Evolutionary conservation across 2,329 filamentous ascomycete species (phyloP).

Genomic region (Cercospora nicotianae): DNA sequence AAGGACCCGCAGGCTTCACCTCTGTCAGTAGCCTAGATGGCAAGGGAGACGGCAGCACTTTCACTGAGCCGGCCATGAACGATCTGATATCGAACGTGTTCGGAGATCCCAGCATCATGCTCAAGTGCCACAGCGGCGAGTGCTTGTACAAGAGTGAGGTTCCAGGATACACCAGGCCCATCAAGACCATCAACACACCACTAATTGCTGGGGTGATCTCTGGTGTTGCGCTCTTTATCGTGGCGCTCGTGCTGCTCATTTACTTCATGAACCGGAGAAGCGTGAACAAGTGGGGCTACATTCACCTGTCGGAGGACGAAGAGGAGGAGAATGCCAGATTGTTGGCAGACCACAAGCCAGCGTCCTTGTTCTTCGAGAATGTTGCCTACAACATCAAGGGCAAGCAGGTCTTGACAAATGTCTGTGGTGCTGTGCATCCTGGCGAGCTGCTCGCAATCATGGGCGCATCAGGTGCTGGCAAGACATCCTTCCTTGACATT

Average conservation of each 20-base stretch:
- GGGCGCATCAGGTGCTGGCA: constrained; percentile 95
- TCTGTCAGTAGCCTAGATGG: constrained; percentile 59
- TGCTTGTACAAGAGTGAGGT: constrained; percentile 92
- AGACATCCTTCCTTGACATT: constrained; percentile 96
- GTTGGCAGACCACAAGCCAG: constrained; percentile 88
- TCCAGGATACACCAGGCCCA: constrained; percentile 81
- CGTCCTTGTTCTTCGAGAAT: constrained; percentile 82
- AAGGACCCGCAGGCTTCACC: constrained; percentile 82
- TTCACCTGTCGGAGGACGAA: constrained; percentile 77
- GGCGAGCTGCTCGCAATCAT: constrained; percentile 98
- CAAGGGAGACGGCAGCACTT: constrained; percentile 72
- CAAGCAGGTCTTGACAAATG: constrained; percentile 76
- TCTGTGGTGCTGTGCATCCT: constrained; percentile 84
- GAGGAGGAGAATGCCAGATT: constrained; percentile 82
- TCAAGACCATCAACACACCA: constrained; percentile 95
- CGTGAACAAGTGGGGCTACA: constrained; percentile 62
- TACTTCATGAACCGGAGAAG: constrained; percentile 86
- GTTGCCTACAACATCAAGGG: constrained; percentile 85
- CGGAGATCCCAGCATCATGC: constrained; percentile 82
- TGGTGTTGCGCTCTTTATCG: constrained; percentile 78
- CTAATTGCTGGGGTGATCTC: constrained; percentile 93
- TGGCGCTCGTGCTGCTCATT: constrained; percentile 76
- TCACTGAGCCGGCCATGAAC: constrained; percentile 91
- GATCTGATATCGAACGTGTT: constrained; percentile 84
- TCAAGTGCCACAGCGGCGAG: constrained; percentile 82